Conservation (phyloP, 106 monocot species). For the Dioscorea dumetorum region DNA sequence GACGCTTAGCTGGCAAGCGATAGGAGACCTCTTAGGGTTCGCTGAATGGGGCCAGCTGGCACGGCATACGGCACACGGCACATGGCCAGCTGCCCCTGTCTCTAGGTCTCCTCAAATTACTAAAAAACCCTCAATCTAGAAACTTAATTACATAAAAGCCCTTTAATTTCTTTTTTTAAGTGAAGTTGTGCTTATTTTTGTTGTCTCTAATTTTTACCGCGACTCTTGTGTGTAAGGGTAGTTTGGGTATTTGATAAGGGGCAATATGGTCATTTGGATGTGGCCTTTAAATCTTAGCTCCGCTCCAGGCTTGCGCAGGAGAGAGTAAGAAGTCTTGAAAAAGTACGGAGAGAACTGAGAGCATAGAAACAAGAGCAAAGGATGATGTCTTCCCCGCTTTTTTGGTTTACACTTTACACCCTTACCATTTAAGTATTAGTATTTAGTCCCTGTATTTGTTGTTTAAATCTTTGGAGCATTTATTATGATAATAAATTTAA, state of each 20-base stretch:
- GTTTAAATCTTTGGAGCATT: too few relatives aligned
- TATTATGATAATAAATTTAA: too few relatives aligned
- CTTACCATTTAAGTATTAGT: too few relatives aligned
- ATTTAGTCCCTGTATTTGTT: too few relatives aligned
- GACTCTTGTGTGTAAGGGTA: background rate
- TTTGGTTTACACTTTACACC: too few relatives aligned
- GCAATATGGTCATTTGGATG: background rate
- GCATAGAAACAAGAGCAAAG: too few relatives aligned
- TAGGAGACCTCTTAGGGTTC: background rate
- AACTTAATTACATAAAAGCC: background rate
- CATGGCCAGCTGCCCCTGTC: background rate
- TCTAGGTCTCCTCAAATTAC: background rate
- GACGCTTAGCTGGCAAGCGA: background rate
- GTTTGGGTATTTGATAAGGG: background rate
- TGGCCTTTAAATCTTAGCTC: too few relatives aligned
- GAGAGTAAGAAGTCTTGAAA: too few relatives aligned
- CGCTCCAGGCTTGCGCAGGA: too few relatives aligned
- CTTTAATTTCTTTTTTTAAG: background rate
- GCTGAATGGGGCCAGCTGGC: background rate
- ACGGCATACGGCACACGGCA: background rate
- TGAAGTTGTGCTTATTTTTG: background rate
- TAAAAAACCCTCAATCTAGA: background rate
- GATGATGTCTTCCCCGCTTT: too few relatives aligned
- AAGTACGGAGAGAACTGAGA: too few relatives aligned
- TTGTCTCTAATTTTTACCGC: background rate